Conservation (phyloP, 306 rosid species). For the Lathyrus aphaca region DNA sequence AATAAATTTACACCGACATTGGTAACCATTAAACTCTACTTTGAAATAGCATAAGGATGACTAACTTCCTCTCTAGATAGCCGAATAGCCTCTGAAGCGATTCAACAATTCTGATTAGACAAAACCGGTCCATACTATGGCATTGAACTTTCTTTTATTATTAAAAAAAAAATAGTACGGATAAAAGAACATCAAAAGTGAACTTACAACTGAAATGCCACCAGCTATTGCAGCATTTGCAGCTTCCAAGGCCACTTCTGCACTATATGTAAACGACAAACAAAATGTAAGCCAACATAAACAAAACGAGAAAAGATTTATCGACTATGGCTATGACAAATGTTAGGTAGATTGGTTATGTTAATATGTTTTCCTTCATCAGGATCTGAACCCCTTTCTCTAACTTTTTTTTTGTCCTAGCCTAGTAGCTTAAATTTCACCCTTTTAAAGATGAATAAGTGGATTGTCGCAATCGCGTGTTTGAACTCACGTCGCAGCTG, state of each 20-base stretch:
- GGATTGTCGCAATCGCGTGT: too few species aligned
- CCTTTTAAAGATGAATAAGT: too few species aligned
- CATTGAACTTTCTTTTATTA: neutral
- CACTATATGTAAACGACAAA: constrained; percentile 49
- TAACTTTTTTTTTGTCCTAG: neutral
- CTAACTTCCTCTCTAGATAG: constrained; percentile 17
- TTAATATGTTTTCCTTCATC: neutral
- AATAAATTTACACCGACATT: neutral
- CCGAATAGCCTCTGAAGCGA: constrained; percentile 22
- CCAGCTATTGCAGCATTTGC: constrained; percentile 86
- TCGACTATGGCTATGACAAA: neutral
- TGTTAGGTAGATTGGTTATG: neutral
- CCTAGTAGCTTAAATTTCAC: too few species aligned
- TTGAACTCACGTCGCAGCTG: too few species aligned
- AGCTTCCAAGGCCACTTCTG: constrained; percentile 82
- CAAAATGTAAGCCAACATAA: constrained; percentile 34
- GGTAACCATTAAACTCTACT: neutral
- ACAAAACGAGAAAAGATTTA: neutral
- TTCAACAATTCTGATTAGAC: constrained; percentile 13
- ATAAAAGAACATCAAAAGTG: constrained; percentile 18
- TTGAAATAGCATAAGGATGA: constrained; percentile 16
- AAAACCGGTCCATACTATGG: neutral
- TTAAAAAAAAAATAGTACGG: neutral
- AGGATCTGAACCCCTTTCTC: neutral
- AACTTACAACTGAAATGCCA: constrained; percentile 85